Evolutionary conservation across 2,329 filamentous ascomycete species (phyloP).

Genomic region (Torrubiellomyces zombiae): DNA sequence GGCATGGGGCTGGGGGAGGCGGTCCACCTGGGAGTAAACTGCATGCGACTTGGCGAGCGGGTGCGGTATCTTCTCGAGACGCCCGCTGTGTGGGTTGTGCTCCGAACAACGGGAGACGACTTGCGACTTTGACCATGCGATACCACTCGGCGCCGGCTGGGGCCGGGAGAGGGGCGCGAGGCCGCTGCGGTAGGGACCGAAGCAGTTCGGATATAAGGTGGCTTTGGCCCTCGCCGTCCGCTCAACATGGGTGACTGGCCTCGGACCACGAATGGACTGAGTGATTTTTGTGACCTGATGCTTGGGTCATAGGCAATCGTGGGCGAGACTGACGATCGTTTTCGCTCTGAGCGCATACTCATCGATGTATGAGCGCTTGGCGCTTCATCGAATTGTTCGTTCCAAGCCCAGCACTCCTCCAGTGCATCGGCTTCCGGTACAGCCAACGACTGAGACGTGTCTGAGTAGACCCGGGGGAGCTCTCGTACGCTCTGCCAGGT

Average conservation of each 20-base stretch:
- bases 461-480: constrained; percentile 38
- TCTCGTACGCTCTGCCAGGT: constrained; percentile 54
- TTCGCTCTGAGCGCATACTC: constrained; percentile 23
- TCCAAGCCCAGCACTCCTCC: constrained; percentile 52
- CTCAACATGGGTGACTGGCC: constrained; percentile 22
- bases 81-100: constrained; percentile 13
- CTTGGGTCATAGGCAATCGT: constrained; percentile 16
- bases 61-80: constrained; percentile 37
- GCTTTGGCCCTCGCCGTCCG: constrained; percentile 25
- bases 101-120: constrained; percentile 14
- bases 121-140: constrained; percentile 22
- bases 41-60: constrained; percentile 37
- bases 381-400: constrained; percentile 44
- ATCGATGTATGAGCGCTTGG: constrained; percentile 27
- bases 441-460: constrained; percentile 25
- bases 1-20: constrained; percentile 27
- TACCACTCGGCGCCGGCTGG: constrained; percentile 26
- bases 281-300: constrained; percentile 11
- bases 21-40: constrained; percentile 40
- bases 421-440: constrained; percentile 44
- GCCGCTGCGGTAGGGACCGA: constrained; percentile 31
- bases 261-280: constrained; percentile 16
- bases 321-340: constrained; percentile 24
- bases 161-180: constrained; percentile 19
- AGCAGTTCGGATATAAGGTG: constrained; percentile 31